Evolutionary conservation across 1,284 basidiomycete genomes (phyloP).

Genomic region (Rhodotorula sp.): DNA sequence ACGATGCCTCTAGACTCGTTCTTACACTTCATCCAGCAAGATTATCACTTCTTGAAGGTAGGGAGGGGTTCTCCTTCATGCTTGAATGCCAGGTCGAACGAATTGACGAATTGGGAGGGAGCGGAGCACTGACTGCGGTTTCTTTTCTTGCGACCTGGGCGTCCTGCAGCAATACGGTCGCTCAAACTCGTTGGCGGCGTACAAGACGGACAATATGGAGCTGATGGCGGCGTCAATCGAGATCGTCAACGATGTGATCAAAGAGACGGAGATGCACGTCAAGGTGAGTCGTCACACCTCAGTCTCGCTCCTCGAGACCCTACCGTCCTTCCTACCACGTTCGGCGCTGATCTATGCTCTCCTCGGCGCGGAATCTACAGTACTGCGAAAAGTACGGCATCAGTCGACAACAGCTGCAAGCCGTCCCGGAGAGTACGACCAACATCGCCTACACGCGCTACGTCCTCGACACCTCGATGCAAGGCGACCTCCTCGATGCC

Average conservation of each 20-base stretch:
- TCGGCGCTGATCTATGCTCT: too few species aligned
- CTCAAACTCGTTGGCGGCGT: slow-evolving; percentile 64
- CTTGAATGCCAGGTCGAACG: too few species aligned
- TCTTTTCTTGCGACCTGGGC: background rate
- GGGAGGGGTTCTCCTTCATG: background rate
- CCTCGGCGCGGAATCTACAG: slow-evolving; percentile 15
- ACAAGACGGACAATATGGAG: slow-evolving; percentile 68
- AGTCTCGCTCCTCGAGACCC: background rate
- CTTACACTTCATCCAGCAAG: slow-evolving; percentile 75
- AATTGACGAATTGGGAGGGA: too few species aligned
- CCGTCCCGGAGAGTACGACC: slow-evolving; percentile 58
- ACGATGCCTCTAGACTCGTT: slow-evolving; percentile 52
- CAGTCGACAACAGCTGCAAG: slow-evolving; percentile 60
- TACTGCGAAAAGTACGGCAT: slow-evolving; percentile 73
- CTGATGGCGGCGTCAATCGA: slow-evolving; percentile 66
- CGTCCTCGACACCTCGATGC: slow-evolving; percentile 72
- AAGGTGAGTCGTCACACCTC: slow-evolving; percentile 45
- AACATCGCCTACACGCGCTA: slow-evolving; percentile 71
- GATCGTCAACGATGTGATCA: slow-evolving; percentile 65
- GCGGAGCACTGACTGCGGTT: background rate
- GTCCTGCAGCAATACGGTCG: slow-evolving; percentile 65
- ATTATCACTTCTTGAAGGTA: slow-evolving; percentile 55
- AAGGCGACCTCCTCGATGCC: slow-evolving; percentile 69
- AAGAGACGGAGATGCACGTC: slow-evolving; percentile 72
- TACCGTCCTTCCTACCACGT: background rate